A percentile compares a stretch with the other conserved stretches of the same genome.
Conservation (phyloP, 192 early-diverging fungal species). For the Jimgerdemannia flammicorona region DNA sequence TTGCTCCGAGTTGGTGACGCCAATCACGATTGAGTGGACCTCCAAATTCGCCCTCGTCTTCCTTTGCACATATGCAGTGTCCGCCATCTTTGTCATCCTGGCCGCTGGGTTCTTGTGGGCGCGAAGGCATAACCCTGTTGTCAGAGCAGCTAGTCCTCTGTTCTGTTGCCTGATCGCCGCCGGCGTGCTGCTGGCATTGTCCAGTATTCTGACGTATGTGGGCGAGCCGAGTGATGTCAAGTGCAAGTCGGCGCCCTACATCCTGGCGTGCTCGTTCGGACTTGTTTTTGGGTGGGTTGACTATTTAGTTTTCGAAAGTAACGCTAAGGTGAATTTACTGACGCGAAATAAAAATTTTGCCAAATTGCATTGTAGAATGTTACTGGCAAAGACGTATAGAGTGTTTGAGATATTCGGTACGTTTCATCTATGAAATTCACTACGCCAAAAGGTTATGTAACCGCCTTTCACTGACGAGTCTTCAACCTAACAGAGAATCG, state of each 20-base stretch:
- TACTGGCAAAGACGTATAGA: neutral
- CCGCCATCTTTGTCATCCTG: neutral
- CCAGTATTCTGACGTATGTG: neutral
- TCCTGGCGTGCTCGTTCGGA: neutral
- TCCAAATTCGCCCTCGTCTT: neutral
- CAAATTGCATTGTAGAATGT: neutral
- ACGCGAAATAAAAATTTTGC: neutral
- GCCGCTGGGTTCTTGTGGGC: neutral
- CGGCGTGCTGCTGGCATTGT: neutral
- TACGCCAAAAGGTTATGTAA: neutral
- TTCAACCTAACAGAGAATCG: neutral
- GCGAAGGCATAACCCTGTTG: neutral
- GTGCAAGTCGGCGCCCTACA: neutral
- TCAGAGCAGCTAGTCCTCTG: neutral
- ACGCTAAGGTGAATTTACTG: neutral
- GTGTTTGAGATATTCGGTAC: neutral
- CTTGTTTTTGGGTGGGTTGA: neutral
- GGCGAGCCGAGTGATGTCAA: neutral
- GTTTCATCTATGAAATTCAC: neutral
- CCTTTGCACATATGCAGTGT: neutral
- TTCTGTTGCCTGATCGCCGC: neutral
- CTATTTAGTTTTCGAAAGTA: neutral
- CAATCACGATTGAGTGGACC: neutral
- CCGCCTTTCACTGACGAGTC: neutral
- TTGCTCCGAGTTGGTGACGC: neutral